Base-by-base conservation (phyloP, 208 protist genomes). In the Phytomonas sp. region DNA sequence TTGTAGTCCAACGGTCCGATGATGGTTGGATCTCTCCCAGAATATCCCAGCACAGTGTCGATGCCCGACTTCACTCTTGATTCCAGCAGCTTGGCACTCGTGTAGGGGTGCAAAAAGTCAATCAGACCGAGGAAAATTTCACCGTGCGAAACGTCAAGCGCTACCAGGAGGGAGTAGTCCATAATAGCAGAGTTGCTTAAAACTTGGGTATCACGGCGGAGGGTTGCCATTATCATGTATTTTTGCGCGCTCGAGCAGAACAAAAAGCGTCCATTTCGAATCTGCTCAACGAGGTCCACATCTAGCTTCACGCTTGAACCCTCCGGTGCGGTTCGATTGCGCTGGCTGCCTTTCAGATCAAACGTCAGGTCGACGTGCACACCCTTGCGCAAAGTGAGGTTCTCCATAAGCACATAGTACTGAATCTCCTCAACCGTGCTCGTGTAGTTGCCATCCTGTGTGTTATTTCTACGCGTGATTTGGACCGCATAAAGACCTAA, bases 71-170 rank as follows among this genome's bases (percentile, higher is more conserved):
- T 95, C 68, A 95, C 81, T 37, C 86, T 91, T 16, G 87, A 92
- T 70, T 95, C 87, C 16, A 93, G 77, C 60, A 83, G 74, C 69
- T 95, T 95, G 0, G 74, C 84, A 4, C 86, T 79, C 16, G 80
- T 86, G 78, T 90, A 95, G 3, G 90, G 90, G 73, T 95, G 86
- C 59, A 95, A 71, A 72, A 86, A 95, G 75, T 95, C 90, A 33
- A 95, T 83, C 45, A 95, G 72, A 29, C 90, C 87, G 23, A 94
- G 68, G 30, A 69, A 64, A 0, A 86, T 10, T 34, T 73, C 23
- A 0, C 30, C 19, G 16, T n/a, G 23, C 14, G 40, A 32, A 0
- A 30, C 33, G 32, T 23, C 30, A 42, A 68, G 74, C 59, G 76
- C 32, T n/a, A 81, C 82, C 74, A 92, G 72, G 14, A 92, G 76